These are phyloP conservation scores for Microsporum audouinii DNA, from an alignment of 2,329 filamentous ascomycete species.

Conservation along the genomic window DNA sequence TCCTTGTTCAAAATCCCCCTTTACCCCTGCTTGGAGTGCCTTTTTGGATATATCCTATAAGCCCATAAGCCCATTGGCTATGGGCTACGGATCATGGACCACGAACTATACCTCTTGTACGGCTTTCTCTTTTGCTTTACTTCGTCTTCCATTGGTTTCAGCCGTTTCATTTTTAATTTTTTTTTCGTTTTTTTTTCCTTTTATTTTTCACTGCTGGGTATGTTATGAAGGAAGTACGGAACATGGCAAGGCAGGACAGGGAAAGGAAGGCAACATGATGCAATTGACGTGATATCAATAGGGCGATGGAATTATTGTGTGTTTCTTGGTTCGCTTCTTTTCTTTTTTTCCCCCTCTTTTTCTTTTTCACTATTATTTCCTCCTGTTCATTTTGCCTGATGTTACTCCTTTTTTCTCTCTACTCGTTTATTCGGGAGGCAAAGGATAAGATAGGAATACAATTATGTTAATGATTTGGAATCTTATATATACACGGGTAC, in stretches of 20 bases:
- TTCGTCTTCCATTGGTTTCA: constrained; percentile 5
- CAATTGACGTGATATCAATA: constrained; percentile 2
- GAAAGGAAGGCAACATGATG: constrained; percentile 2
- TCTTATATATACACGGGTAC: neutral
- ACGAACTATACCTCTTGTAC: neutral
- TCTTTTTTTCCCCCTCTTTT: neutral
- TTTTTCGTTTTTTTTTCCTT: neutral
- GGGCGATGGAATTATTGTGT: constrained; percentile 3
- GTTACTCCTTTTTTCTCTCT: neutral
- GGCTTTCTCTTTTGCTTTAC: neutral
- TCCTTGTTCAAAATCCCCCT: constrained; percentile 1
- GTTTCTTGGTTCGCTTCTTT: neutral
- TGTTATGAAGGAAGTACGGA: constrained; percentile 1
- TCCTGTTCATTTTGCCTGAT: neutral
- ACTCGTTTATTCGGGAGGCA: neutral
- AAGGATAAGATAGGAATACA: neutral
- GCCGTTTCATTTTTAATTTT: constrained; percentile 8
- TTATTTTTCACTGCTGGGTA: constrained; percentile 3
- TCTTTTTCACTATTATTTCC: neutral
- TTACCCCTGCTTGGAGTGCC: neutral
- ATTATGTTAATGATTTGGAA: neutral
- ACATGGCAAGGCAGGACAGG: constrained; percentile 1
- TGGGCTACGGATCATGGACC: constrained; percentile 1
- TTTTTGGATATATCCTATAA: constrained; percentile 3
- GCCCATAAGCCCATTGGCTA: neutral